Base-by-base conservation (phyloP, 2,329 filamentous ascomycete species). In the Colletotrichum plurivorum region DNA sequence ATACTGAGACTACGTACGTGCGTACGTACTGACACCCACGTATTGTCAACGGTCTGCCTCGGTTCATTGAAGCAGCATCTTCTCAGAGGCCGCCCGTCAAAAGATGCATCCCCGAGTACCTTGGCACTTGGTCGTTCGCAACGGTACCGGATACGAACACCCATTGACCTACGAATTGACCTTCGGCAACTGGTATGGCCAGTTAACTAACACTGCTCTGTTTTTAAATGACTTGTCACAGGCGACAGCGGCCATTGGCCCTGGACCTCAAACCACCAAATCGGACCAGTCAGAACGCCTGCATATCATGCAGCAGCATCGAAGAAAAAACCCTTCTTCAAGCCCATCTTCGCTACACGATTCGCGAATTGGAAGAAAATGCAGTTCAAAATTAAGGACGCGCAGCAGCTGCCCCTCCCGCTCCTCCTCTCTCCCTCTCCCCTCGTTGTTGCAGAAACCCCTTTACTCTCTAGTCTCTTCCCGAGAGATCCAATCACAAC, bases 401-500 rank as follows among this genome's bases (percentile, higher is more conserved):
- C 20, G 22, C 22, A 22, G 15, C 20, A 13, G 9, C n/a, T 27
- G 49, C 49, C 39, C 39, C 59, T 31, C 25, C 39, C 13, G 36
- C 31, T 53, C 39, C 20, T 3, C 3, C 20, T 3, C 20, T 22
- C 20, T 22, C 20, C 3, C 20, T 22, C 20, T 31, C 20, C 41
- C 31, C 46, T 39, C 58, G 49, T 62, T n/a, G 49, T 62, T 62
- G 59, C 59, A 62, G 59, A 54, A 45, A 54, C 39, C 31, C 10
- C 7, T 10, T 54, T 3, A 39, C 27, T 10, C 22, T 25, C 22
- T 25, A 25, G 22, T 25, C 22, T 25, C 36, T 20, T 22, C 48
- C 49, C n/a, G 59, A 54, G 53, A 61, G 58, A 48, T n/a, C 58
- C n/a, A 48, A 18, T 3, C 22, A 15, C 43, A 27, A 25, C 31